Evolutionary conservation across 768 basidiomycete species (phyloP).

Genomic region (Russula griseocarnosa): DNA sequence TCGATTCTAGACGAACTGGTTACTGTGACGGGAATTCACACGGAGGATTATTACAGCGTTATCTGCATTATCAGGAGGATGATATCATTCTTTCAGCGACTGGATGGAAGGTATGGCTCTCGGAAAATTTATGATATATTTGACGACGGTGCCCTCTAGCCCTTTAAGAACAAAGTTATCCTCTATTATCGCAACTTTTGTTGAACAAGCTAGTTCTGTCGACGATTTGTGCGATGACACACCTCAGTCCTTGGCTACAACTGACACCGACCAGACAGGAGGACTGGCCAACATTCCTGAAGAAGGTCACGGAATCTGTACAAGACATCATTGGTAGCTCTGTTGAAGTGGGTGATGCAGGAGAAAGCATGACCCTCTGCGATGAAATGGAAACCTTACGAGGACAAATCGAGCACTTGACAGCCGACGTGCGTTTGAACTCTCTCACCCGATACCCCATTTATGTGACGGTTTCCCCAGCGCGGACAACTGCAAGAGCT

Average conservation of each 20-base stretch:
- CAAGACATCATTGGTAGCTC: conserved; percentile 63
- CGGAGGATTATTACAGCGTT: conserved; percentile 58
- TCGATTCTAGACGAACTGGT: conserved; percentile 58
- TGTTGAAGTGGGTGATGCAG: conserved; percentile 45
- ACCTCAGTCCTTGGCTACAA: background rate
- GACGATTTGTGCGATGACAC: conserved; percentile 12
- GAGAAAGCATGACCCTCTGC: conserved; percentile 44
- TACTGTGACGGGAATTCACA: conserved; percentile 54
- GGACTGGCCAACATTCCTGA: conserved; percentile 60
- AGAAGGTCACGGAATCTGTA: conserved; percentile 55
- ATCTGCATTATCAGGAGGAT: conserved; percentile 58
- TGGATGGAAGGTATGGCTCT: conserved; percentile 49
- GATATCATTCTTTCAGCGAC: conserved; percentile 52
- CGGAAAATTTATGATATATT: background rate
- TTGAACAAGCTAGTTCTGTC: conserved; percentile 18
- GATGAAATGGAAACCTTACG: conserved; percentile 61
- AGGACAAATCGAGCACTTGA: conserved; percentile 57
- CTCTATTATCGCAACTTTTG: conserved; percentile 13
- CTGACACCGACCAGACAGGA: conserved; percentile 48
- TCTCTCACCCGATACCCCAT: background rate
- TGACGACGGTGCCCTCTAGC: background rate
- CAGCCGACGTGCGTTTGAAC: conserved; percentile 52
- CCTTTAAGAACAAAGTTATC: background rate
- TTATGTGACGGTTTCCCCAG: conserved; percentile 35
- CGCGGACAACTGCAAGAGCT: conserved; percentile 49